These are phyloP conservation scores for Phytophthora lateralis DNA, from an alignment of 352 stramenopile species.

Conservation along the genomic window DNA sequence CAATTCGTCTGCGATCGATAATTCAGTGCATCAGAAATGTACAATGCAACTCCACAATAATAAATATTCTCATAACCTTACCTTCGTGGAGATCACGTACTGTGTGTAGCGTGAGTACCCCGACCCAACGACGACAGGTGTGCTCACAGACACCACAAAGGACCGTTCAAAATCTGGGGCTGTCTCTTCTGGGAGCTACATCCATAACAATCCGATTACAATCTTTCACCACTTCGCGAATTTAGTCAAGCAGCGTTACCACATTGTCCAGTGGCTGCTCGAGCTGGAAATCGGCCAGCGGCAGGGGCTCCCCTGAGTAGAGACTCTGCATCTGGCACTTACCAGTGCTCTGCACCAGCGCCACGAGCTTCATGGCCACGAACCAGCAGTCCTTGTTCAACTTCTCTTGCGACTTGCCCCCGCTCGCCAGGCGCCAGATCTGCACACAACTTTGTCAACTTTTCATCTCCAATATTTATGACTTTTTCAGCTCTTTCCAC, in stretches of 20 bases:
- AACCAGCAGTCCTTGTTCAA: constrained; percentile 91
- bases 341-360: constrained; percentile 81
- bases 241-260: constrained; percentile 27
- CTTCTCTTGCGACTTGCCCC: constrained; percentile 87
- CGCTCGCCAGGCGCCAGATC: constrained; percentile 88
- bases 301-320: constrained; percentile 72
- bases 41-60: background rate
- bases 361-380: constrained; percentile 90
- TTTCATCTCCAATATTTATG: background rate
- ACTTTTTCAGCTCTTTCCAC: constrained; percentile 25
- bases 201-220: background rate
- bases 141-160: constrained; percentile 81
- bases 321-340: constrained; percentile 87
- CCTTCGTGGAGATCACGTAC: constrained; percentile 88
- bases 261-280: constrained; percentile 82
- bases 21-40: background rate
- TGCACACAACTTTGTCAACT: constrained; percentile 19
- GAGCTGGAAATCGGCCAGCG: constrained; percentile 82
- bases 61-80: constrained; percentile 18
- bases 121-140: constrained; percentile 75
- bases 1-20: constrained; percentile 59
- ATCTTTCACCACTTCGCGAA: background rate
- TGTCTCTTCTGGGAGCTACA: constrained; percentile 61
- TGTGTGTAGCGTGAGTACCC: constrained; percentile 89
- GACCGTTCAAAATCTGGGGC: constrained; percentile 53